These are phyloP conservation scores for Trypanosomatidae sp. DNA, from an alignment of 208 protist genomes.

Conservation along the genomic window DNA sequence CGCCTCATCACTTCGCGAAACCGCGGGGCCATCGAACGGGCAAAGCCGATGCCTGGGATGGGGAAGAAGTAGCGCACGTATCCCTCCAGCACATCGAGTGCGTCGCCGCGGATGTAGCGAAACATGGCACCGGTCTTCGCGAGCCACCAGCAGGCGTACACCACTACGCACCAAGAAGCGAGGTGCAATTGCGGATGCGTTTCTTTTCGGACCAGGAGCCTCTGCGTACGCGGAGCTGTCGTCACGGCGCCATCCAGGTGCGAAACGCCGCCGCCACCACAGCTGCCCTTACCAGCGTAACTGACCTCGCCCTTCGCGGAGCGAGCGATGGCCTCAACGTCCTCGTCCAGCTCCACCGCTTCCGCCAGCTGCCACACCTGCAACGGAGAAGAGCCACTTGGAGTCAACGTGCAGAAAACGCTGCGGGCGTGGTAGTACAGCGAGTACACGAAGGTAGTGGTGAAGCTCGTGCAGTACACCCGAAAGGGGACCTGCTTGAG, in stretches of 20 bases:
- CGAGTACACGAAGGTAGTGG: conserved; percentile 69
- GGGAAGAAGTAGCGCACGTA: conserved; percentile 81
- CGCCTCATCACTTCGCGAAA: conserved; percentile 61
- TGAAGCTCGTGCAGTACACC: conserved; percentile 82
- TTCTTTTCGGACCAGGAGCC: conserved; percentile 45
- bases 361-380: conserved; percentile 85
- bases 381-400: conserved; percentile 40
- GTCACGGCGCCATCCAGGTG: not conserved
- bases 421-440: conserved; percentile 59
- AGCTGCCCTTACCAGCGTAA: conserved; percentile 1
- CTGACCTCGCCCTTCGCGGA: conserved; percentile 11
- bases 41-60: conserved; percentile 39
- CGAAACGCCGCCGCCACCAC: not conserved
- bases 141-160: conserved; percentile 88
- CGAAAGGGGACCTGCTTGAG: conserved; percentile 82
- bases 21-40: conserved; percentile 38
- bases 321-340: conserved; percentile 19
- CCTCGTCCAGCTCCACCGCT: conserved; percentile 49
- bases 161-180: conserved; percentile 57
- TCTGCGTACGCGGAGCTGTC: conserved; percentile 19
- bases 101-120: conserved; percentile 65
- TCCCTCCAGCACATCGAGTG: conserved; percentile 58
- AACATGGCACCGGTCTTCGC: conserved; percentile 72
- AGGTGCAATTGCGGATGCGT: conserved; percentile 80
- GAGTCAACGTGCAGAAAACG: conserved; percentile 66